phyloP scores from a whole-genome alignment of 768 basidiomycete species.

The Tulasnella sp. region DNA sequence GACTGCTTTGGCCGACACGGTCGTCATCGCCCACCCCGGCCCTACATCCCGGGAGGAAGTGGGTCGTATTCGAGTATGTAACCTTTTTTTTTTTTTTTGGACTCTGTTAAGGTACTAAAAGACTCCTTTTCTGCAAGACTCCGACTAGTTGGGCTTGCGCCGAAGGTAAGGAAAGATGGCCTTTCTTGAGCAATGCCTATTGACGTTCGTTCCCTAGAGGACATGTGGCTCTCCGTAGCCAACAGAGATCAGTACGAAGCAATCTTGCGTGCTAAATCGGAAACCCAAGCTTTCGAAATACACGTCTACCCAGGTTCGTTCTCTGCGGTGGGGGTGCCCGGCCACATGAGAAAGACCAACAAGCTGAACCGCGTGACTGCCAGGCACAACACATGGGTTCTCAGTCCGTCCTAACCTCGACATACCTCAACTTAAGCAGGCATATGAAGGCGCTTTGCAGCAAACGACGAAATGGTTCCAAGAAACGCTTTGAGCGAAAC shows the following conservation, averaged over 20 bases:
- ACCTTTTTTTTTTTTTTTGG: background rate
- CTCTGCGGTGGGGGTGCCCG: too few relatives aligned
- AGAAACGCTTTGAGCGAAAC: constrained; percentile 36
- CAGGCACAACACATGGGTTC: constrained; percentile 50
- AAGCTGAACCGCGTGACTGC: constrained; percentile 18
- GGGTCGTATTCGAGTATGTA: background rate
- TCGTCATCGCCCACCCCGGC: background rate
- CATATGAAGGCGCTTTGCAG: constrained; percentile 44
- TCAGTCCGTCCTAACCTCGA: constrained; percentile 46
- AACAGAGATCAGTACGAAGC: constrained; percentile 35
- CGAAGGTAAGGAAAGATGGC: constrained; percentile 35
- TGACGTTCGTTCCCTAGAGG: constrained; percentile 35
- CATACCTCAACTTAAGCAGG: constrained; percentile 44
- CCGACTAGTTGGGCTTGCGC: constrained; percentile 40
- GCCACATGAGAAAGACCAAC: too few relatives aligned
- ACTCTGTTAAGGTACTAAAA: background rate
- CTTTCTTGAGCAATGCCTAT: too few relatives aligned
- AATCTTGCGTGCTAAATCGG: constrained; percentile 35
- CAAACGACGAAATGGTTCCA: constrained; percentile 44
- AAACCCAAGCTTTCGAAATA: constrained; percentile 37
- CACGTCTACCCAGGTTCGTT: constrained; percentile 38
- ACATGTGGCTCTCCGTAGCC: constrained; percentile 33
- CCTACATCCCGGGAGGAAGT: background rate
- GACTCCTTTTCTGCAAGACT: constrained; percentile 26
- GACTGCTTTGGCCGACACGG: background rate